Percentiles rank a stretch among this genome's conserved stretches.
phyloP scores from a whole-genome alignment of 2,329 filamentous ascomycete genomes.

The Myriosclerotinia duriaeana region DNA sequence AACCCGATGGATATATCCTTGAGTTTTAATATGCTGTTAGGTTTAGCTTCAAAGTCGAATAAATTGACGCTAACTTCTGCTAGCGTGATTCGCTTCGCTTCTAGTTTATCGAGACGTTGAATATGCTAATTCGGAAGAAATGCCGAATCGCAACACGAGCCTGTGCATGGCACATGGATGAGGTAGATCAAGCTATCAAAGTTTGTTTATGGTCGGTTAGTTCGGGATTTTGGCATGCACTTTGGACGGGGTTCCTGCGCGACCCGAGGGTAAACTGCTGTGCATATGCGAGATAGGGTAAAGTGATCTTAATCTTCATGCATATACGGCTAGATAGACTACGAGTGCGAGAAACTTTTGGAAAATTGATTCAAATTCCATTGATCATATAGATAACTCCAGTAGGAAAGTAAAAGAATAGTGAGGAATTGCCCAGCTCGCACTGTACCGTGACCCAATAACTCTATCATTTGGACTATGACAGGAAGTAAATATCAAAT shows the following conservation, averaged over 20 bases:
- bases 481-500: background rate
- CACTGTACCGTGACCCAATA: background rate
- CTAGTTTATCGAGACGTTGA: no score
- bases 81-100: no score
- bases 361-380: background rate
- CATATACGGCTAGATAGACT: background rate
- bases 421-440: background rate
- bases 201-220: background rate
- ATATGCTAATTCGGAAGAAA: no score
- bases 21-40: no score
- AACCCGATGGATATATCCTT: no score
- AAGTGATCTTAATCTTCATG: background rate
- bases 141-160: no score
- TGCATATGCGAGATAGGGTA: constrained; percentile 2
- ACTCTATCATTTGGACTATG: background rate
- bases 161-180: background rate
- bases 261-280: background rate
- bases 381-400: background rate
- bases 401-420: no score
- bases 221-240: background rate
- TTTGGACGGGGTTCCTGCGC: background rate
- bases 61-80: no score
- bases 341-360: background rate
- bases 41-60: no score
- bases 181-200: background rate